Evolutionary conservation across 768 basidiomycete species (phyloP), one percentile per base, ranked within the genome.

Genomic region (Agrocybe praecox): DNA sequence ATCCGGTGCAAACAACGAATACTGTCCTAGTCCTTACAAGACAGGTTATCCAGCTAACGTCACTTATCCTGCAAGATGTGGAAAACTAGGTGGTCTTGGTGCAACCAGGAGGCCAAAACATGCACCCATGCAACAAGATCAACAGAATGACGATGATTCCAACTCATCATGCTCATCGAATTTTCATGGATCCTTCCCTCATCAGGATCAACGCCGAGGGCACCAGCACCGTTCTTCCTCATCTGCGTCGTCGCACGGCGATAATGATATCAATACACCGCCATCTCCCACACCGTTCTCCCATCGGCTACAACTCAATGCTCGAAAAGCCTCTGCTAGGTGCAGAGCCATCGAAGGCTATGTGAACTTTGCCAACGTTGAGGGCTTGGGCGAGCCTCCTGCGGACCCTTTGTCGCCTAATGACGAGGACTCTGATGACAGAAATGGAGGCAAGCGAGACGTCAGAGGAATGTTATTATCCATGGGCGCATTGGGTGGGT

Each of bases 321-420:
- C 82, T 11, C 80, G 83, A 40, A 79, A 77, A 18, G 88, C 88
- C 6, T 79, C 79, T 17, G 81, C 78, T 29, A 79, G 80, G 53
- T 82, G 86, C 59, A 77, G 75, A 22, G 70, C 77, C 32, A 79
- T 84, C 26, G 76, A 82, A 15, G 88, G 88, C 1, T 89, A 89
- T 60, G 84, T 89, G 33, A 82, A 80, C n/a, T 89, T 89, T 54
- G 78, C 84, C 40, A 80, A 77, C 48, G 79, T 89, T 10, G 86
- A 86, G 70, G 88, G 88, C 21, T 75, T 89, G 8, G 88, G 88
- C 0, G 76, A 74, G 19, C 88, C 88, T 15, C 79, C 84, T 0
- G 81, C 36, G 12, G 36, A 40, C 14, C 36, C 36, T 3, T 4
- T 40, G 14, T 40, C 36, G 36, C 36, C 36, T 4, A 3, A 40